These are phyloP conservation scores for Camelina laxa DNA, from an alignment of 345 rosid species.

Conservation along the genomic window DNA sequence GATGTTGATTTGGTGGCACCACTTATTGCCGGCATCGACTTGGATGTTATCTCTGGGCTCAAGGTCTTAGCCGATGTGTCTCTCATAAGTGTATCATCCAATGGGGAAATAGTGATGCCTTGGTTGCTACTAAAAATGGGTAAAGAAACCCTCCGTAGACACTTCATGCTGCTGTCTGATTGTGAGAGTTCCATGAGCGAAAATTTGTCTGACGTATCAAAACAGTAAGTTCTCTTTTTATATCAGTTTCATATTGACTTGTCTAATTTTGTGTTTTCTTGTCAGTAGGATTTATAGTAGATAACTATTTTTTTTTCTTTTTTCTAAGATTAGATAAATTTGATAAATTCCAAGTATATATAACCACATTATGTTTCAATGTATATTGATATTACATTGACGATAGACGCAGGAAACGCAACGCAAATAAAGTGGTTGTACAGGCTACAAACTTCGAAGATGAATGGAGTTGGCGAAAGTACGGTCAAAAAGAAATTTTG, in stretches of 20 bases:
- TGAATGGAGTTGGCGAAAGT: slow-evolving; percentile 97
- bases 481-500: slow-evolving; percentile 84
- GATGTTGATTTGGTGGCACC: slow-evolving; percentile 6
- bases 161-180: not conserved
- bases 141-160: not conserved
- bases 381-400: no score
- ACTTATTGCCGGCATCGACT: not conserved
- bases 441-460: slow-evolving; percentile 64
- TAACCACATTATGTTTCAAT: not conserved
- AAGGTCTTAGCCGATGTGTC: slow-evolving; percentile 13
- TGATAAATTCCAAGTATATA: not conserved
- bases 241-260: not conserved
- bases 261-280: no score
- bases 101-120: slow-evolving; percentile 1
- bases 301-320: no score
- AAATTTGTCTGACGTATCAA: not conserved
- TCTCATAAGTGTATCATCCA: slow-evolving; percentile 15
- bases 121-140: not conserved
- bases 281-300: no score
- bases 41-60: slow-evolving; percentile 7
- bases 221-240: not conserved
- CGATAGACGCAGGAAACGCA: not conserved
- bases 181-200: not conserved
- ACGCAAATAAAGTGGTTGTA: slow-evolving; percentile 63
- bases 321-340: no score